Evolutionary conservation across 2,329 filamentous ascomycete species (phyloP), one percentile per base, ranked within the genome.

Genomic region (Colletotrichum cereale): DNA sequence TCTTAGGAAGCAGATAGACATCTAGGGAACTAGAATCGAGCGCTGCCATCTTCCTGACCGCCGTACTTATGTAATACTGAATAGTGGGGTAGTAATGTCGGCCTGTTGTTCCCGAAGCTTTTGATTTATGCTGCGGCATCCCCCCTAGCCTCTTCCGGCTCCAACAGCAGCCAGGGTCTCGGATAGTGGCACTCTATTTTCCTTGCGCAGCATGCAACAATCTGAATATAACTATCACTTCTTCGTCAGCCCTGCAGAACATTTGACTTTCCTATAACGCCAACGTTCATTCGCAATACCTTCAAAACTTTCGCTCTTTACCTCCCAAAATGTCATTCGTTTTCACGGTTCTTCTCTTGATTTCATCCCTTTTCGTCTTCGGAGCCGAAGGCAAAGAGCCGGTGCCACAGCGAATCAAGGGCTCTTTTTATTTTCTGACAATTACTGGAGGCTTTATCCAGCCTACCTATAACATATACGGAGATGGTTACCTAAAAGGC

Each of bases 181-280:
- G 18, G 18, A 44, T 18, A 44, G 42, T 12, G 42, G 6, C 18
- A 47, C 42, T 21, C 42, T 47, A 1, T n/a, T 21, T 7, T 47
- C 42, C n/a, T n/a, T n/a, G n/a, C n/a, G n/a, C n/a, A n/a, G n/a
- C 3, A 5, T 2, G 14, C 6, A 1, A 14, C 18, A 2, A n/a
- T 47, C 42, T 47, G 18, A 16, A 47, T 21, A n/a, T 21, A n/a
- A 21, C 18, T 47, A n/a, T 44, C 21, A 18, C 14, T 5, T 44
- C 42, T 47, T n/a, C 21, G 42, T 7, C 42, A 16, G 42, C 42
- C 8, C 2, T 7, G 3, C n/a, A n/a, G 4, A 47, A 16, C 7
- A 10, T 47, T 21, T 7, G 18, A 18, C 7, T 47, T 47, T 7
- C 42, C 3, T 2, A n/a, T 21, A n/a, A 10, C 18, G n/a, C 42